Evolutionary conservation across 495 filamentous ascomycete species (phyloP).

Genomic region (Chaetomium cochliodes): DNA sequence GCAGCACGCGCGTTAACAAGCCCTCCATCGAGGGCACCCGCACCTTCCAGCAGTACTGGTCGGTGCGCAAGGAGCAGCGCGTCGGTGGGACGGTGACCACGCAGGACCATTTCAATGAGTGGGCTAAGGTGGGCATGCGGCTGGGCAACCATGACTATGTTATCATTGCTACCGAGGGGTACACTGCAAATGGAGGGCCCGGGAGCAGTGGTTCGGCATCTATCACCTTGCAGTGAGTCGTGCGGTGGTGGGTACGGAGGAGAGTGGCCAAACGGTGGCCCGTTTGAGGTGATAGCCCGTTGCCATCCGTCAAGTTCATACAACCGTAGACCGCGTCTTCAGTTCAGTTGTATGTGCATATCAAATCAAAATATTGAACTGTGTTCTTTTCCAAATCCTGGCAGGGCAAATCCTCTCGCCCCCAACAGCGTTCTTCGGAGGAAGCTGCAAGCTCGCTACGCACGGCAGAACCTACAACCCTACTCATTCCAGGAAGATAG

Average conservation of each 20-base stretch:
- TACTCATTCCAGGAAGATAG: not conserved
- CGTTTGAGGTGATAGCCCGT: too few relatives aligned
- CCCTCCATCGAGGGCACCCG: slow-evolving; percentile 59
- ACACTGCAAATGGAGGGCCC: slow-evolving; percentile 35
- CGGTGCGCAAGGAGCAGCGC: slow-evolving; percentile 54
- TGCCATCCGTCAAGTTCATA: not conserved
- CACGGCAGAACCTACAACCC: too few relatives aligned
- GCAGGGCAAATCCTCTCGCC: too few relatives aligned
- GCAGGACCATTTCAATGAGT: slow-evolving; percentile 59
- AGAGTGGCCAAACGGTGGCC: too few relatives aligned
- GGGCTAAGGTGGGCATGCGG: slow-evolving; percentile 49
- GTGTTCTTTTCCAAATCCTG: too few relatives aligned
- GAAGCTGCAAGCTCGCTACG: too few relatives aligned
- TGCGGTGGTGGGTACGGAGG: not conserved
- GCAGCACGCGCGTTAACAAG: slow-evolving; percentile 55
- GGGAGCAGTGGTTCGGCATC: slow-evolving; percentile 24
- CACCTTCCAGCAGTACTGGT: slow-evolving; percentile 66
- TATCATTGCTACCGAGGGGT: slow-evolving; percentile 60
- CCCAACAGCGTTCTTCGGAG: too few relatives aligned
- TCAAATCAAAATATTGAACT: not conserved
- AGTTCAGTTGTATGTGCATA: not conserved
- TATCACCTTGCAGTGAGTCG: slow-evolving; percentile 17
- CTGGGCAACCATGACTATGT: slow-evolving; percentile 56
- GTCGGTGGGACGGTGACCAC: slow-evolving; percentile 51
- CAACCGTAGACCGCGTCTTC: not conserved